Conservation (phyloP, 352 stramenopile species). For the Pythium vanterpoolii region DNA sequence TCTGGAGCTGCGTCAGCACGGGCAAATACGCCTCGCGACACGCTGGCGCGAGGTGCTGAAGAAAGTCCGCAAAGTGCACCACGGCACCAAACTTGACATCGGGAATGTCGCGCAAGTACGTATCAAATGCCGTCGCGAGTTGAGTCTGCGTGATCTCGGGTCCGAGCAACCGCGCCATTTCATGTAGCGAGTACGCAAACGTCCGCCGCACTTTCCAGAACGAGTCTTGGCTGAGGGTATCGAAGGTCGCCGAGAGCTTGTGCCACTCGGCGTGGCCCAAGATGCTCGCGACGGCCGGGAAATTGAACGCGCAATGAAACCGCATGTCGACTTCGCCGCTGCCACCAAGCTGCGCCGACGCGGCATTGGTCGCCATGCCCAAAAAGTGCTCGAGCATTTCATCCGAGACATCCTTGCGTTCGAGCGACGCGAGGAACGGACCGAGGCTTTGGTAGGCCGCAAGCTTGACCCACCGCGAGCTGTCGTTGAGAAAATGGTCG, state of each 20-base stretch:
- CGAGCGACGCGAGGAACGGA: conserved; percentile 77
- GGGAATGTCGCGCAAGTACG: conserved; percentile 78
- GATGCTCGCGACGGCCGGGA: conserved; percentile 86
- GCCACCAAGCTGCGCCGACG: conserved; percentile 52
- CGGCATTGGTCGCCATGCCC: conserved; percentile 71
- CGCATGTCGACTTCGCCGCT: conserved; percentile 87
- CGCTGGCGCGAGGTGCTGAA: conserved; percentile 61
- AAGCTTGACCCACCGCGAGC: conserved; percentile 92
- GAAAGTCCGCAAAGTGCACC: conserved; percentile 83
- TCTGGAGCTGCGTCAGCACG: conserved; percentile 62
- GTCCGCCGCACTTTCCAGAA: conserved; percentile 91
- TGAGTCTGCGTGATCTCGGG: conserved; percentile 76
- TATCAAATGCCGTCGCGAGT: conserved; percentile 78
- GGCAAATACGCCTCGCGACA: conserved; percentile 80
- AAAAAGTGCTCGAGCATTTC: conserved; percentile 81
- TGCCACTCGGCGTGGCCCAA: conserved; percentile 65
- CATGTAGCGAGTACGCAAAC: conserved; percentile 91
- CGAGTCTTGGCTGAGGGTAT: conserved; percentile 68
- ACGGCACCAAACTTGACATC: conserved; percentile 84
- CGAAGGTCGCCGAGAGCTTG: conserved; percentile 79
- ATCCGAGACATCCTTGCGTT: conserved; percentile 77
- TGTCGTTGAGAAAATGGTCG: conserved; percentile 85
- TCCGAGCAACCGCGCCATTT: conserved; percentile 79
- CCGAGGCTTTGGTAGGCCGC: conserved; percentile 91
- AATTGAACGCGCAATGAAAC: conserved; percentile 91